Conservation (phyloP, 305 asterid genomes). For the Stenogyne calaminthoides region DNA sequence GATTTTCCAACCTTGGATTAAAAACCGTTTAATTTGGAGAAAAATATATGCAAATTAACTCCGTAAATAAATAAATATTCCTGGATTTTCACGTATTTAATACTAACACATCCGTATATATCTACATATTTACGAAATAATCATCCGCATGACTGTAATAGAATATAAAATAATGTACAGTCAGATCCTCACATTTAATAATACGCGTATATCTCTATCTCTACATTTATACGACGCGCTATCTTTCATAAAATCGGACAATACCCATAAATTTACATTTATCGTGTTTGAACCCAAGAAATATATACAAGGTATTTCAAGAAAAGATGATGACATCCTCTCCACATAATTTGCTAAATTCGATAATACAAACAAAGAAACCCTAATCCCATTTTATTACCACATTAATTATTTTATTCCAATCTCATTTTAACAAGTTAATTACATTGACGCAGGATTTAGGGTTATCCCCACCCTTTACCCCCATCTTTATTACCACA, state of each 20-base stretch:
- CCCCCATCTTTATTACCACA: conserved; percentile 35
- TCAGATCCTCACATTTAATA: background rate
- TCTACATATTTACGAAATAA: too few relatives aligned
- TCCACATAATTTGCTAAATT: background rate
- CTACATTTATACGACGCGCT: background rate
- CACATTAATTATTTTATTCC: background rate
- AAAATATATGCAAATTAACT: too few relatives aligned
- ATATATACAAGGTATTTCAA: background rate
- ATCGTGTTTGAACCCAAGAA: background rate
- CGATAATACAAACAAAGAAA: background rate
- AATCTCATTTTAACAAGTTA: conserved; percentile 9
- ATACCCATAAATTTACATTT: background rate
- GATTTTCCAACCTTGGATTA: background rate
- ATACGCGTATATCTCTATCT: too few relatives aligned
- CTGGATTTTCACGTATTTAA: background rate
- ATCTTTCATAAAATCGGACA: background rate
- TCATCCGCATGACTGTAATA: background rate
- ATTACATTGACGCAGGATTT: conserved; percentile 19
- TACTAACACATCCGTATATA: too few relatives aligned
- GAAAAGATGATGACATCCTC: background rate
- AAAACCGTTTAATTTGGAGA: background rate
- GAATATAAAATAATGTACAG: background rate
- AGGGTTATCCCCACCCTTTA: conserved; percentile 40
- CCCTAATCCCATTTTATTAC: conserved; percentile 23
- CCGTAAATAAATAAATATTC: too few relatives aligned